Conservation (phyloP, 768 basidiomycete genomes). For the Podaxis sp. region DNA sequence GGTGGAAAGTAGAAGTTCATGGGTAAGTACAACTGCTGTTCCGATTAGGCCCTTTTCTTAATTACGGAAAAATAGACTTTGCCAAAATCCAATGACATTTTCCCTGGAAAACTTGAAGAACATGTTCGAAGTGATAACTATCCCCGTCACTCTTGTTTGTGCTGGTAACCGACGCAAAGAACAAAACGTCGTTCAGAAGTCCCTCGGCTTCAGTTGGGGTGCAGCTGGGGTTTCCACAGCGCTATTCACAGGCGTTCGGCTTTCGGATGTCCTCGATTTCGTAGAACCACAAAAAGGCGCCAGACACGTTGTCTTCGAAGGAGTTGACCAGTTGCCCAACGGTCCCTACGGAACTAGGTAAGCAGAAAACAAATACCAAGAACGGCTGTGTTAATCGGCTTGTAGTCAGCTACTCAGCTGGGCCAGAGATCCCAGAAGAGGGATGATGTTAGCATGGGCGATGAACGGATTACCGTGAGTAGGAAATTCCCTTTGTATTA, state of each 20-base stretch:
- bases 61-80: slow-evolving; percentile 24
- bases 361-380: not conserved
- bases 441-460: slow-evolving; percentile 52
- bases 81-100: slow-evolving; percentile 30
- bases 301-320: slow-evolving; percentile 60
- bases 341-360: slow-evolving; percentile 57
- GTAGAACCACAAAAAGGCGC: slow-evolving; percentile 37
- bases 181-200: slow-evolving; percentile 58
- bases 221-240: slow-evolving; percentile 51
- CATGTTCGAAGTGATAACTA: slow-evolving; percentile 50
- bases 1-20: slow-evolving; percentile 46
- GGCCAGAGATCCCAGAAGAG: slow-evolving; percentile 41
- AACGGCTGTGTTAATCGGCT: slow-evolving; percentile 13
- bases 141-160: slow-evolving; percentile 62
- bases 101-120: slow-evolving; percentile 42
- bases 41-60: not conserved
- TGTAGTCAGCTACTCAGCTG: slow-evolving; percentile 37
- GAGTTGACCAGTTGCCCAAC: slow-evolving; percentile 52
- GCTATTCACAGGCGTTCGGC: slow-evolving; percentile 57
- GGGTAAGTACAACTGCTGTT: slow-evolving; percentile 25
- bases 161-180: slow-evolving; percentile 68
- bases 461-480: slow-evolving; percentile 54
- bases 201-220: slow-evolving; percentile 57
- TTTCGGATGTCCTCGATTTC: slow-evolving; percentile 50
- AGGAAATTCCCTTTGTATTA: not conserved